Evolutionary conservation across 2,329 filamentous ascomycete genomes (phyloP).

Genomic region (Zasmidium cellare): DNA sequence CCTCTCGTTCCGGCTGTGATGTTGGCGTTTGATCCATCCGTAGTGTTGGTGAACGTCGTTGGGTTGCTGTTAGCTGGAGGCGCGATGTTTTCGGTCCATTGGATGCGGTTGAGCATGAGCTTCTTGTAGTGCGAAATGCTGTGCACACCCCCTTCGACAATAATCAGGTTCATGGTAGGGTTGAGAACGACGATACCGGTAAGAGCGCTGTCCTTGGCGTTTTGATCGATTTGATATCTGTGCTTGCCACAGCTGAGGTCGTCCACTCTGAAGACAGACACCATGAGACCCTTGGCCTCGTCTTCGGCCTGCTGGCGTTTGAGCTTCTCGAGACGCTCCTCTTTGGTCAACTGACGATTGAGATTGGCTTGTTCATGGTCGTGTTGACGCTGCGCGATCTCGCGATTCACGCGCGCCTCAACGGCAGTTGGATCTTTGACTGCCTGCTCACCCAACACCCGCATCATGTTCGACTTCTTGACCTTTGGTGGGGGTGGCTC

Average conservation of each 20-base stretch:
- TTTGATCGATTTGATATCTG: conserved; percentile 87
- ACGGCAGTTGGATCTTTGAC: conserved; percentile 98
- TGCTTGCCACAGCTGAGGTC: conserved; percentile 89
- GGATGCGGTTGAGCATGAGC: conserved; percentile 87
- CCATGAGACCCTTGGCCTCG: conserved; percentile 78
- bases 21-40: conserved; percentile 22
- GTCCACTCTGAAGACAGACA: conserved; percentile 86
- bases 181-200: conserved; percentile 92
- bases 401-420: conserved; percentile 86
- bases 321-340: conserved; percentile 82
- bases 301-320: conserved; percentile 81
- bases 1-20: conserved; percentile 22
- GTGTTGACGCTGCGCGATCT: conserved; percentile 83
- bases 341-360: conserved; percentile 82
- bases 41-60: conserved; percentile 31
- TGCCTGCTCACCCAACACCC: conserved; percentile 85
- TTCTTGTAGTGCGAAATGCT: conserved; percentile 85
- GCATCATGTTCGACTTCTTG: conserved; percentile 97
- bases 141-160: conserved; percentile 87
- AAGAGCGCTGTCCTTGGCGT: conserved; percentile 83
- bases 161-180: conserved; percentile 81
- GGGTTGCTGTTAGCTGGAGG: conserved; percentile 49
- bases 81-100: conserved; percentile 87
- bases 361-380: conserved; percentile 79
- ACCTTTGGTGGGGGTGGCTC: conserved; percentile 92